Evolutionary conservation across 2,329 filamentous ascomycete genomes (phyloP).

Genomic region (Ilyonectria robusta): DNA sequence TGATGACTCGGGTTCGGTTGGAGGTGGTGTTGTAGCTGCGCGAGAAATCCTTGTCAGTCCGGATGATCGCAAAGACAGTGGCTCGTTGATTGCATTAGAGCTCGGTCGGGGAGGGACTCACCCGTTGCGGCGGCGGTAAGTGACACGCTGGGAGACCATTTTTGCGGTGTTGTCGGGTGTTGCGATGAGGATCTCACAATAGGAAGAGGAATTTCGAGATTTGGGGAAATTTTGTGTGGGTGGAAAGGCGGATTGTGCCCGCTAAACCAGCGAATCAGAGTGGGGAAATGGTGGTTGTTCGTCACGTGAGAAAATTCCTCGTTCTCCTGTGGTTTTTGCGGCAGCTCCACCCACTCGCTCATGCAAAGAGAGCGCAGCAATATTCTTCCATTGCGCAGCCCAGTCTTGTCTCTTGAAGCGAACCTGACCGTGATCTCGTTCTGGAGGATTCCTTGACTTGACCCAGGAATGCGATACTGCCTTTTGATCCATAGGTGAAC

Average conservation of each 20-base stretch:
- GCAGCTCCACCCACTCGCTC: slow-evolving; percentile 15
- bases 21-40: slow-evolving; percentile 96
- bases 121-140: slow-evolving; percentile 85
- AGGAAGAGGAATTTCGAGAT: slow-evolving; percentile 58
- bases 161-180: slow-evolving; percentile 61
- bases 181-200: slow-evolving; percentile 56
- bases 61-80: slow-evolving; percentile 29
- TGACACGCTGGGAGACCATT: slow-evolving; percentile 73
- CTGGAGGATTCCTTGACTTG: neutral
- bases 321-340: slow-evolving; percentile 9
- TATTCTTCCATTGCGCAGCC: slow-evolving; percentile 11
- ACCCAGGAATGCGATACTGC: neutral
- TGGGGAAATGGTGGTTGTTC: slow-evolving; percentile 8
- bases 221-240: slow-evolving; percentile 62
- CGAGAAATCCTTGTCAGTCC: slow-evolving; percentile 44
- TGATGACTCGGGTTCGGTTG: slow-evolving; percentile 96
- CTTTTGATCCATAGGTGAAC: neutral
- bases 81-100: slow-evolving; percentile 37
- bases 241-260: slow-evolving; percentile 54
- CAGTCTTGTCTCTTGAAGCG: neutral
- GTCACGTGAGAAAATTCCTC: slow-evolving; percentile 39
- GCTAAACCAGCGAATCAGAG: slow-evolving; percentile 57
- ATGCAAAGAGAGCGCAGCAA: slow-evolving; percentile 16
- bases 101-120: slow-evolving; percentile 64
- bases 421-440: neutral